Evolutionary conservation across 805 yeast genomes (phyloP).

Genomic region (Metschnikowia lachancei): DNA sequence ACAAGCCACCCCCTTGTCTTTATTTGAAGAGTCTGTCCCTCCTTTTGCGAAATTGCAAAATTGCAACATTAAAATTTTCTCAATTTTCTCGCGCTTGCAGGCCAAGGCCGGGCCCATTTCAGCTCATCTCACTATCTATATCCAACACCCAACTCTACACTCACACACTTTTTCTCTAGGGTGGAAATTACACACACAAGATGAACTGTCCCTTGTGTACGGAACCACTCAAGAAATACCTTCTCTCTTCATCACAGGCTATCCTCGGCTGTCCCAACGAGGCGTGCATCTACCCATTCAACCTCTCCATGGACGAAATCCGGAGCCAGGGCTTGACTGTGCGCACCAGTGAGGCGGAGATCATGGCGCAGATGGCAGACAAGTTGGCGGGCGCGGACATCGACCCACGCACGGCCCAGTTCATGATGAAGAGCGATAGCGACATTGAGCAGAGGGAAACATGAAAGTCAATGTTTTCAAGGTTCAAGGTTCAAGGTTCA

Average conservation of each 20-base stretch:
- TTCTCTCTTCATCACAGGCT: slow-evolving; percentile 28
- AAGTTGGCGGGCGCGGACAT: slow-evolving; percentile 28
- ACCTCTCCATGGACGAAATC: slow-evolving; percentile 29
- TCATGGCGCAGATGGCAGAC: slow-evolving; percentile 26
- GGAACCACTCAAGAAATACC: slow-evolving; percentile 24
- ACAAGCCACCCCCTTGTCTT: too few relatives aligned
- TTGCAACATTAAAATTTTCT: too few relatives aligned
- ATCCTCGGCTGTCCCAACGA: slow-evolving; percentile 30
- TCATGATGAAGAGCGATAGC: slow-evolving; percentile 18
- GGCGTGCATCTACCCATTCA: slow-evolving; percentile 34
- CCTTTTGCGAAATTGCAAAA: too few relatives aligned
- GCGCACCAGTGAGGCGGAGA: slow-evolving; percentile 23
- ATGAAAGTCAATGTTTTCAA: too few relatives aligned
- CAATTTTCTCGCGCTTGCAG: too few relatives aligned
- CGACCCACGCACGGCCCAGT: slow-evolving; percentile 26
- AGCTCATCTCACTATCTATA: too few relatives aligned
- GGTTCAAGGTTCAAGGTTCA: too few relatives aligned
- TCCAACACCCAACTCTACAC: too few relatives aligned
- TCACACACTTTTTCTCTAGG: background rate
- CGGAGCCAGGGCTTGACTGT: slow-evolving; percentile 24
- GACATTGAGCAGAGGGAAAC: background rate
- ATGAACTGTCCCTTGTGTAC: slow-evolving; percentile 33
- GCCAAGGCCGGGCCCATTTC: too few relatives aligned
- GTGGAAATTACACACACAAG: background rate
- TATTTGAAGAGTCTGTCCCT: too few relatives aligned